phyloP scores from a whole-genome alignment of 2,329 filamentous ascomycete genomes.

The Pestalotiopsis sp. region DNA sequence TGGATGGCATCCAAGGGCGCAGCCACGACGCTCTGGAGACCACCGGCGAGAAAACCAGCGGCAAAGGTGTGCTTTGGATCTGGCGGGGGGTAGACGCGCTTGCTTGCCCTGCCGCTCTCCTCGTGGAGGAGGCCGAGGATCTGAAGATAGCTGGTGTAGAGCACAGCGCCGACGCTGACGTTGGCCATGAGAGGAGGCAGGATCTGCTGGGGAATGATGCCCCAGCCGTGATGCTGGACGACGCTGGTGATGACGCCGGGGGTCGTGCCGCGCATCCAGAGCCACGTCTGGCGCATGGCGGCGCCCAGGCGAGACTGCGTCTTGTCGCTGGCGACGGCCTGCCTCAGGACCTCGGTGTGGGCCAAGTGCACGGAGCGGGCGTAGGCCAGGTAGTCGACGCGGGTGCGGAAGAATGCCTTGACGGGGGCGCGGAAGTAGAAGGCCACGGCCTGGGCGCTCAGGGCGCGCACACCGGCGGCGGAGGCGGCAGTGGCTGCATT shows the following conservation, averaged over 20 bases:
- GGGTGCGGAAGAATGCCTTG: constrained; percentile 88
- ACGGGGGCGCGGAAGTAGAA: constrained; percentile 92
- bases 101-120: constrained; percentile 59
- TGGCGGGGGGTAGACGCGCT: constrained; percentile 72
- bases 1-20: constrained; percentile 78
- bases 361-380: constrained; percentile 55
- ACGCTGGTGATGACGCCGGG: constrained; percentile 71
- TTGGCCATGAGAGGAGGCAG: constrained; percentile 76
- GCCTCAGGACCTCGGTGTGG: constrained; percentile 39
- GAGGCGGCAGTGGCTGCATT: constrained; percentile 73
- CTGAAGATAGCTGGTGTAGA: constrained; percentile 77
- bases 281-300: constrained; percentile 43
- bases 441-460: constrained; percentile 81
- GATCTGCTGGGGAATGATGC: constrained; percentile 75
- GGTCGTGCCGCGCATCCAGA: constrained; percentile 64
- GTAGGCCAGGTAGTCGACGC: constrained; percentile 79
- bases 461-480: constrained; percentile 79
- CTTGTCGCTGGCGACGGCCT: constrained; percentile 37
- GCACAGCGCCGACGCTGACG: constrained; percentile 70
- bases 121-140: constrained; percentile 68
- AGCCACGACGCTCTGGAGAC: constrained; percentile 70
- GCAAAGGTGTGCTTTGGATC: constrained; percentile 64
- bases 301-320: constrained; percentile 34
- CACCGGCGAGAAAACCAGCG: constrained; percentile 71
- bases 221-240: constrained; percentile 71